These are phyloP conservation scores for Apiospora kogelbergensis DNA, from an alignment of 2,329 filamentous ascomycete genomes.

Conservation along the genomic window DNA sequence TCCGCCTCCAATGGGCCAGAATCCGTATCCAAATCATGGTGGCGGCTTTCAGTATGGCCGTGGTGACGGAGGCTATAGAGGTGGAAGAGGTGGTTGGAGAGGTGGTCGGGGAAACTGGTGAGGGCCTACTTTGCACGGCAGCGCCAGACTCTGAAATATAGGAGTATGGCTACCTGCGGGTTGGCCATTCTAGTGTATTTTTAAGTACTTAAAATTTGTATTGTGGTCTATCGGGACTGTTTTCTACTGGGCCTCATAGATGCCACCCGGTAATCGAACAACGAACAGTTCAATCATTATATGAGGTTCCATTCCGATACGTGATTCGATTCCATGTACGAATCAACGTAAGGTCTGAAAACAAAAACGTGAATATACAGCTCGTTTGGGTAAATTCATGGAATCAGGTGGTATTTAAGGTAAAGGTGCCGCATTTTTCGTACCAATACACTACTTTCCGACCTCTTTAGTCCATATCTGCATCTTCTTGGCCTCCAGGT, in stretches of 20 bases:
- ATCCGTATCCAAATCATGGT: slow-evolving; percentile 6
- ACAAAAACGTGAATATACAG: not conserved
- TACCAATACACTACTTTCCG: not conserved
- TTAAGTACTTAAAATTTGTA: not conserved
- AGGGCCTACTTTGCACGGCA: not conserved
- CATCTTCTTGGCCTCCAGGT: not conserved
- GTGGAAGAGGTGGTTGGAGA: slow-evolving; percentile 13
- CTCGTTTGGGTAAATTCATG: no score
- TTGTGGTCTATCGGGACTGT: not conserved
- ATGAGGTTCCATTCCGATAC: not conserved
- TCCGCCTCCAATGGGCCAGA: slow-evolving; percentile 11
- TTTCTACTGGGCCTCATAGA: not conserved
- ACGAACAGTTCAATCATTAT: not conserved
- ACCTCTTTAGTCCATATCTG: not conserved
- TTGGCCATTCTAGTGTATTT: not conserved
- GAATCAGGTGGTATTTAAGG: no score
- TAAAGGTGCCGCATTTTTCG: not conserved
- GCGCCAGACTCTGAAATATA: not conserved
- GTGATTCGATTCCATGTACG: no score
- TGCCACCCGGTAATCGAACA: not conserved
- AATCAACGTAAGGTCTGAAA: not conserved
- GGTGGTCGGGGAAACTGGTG: slow-evolving; percentile 13
- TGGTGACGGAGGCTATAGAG: slow-evolving; percentile 4
- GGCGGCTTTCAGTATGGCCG: slow-evolving; percentile 4
- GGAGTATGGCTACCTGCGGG: not conserved